Evolutionary conservation across 805 yeast genomes (phyloP).

Genomic region (Diddensiella caesifluorescens): DNA sequence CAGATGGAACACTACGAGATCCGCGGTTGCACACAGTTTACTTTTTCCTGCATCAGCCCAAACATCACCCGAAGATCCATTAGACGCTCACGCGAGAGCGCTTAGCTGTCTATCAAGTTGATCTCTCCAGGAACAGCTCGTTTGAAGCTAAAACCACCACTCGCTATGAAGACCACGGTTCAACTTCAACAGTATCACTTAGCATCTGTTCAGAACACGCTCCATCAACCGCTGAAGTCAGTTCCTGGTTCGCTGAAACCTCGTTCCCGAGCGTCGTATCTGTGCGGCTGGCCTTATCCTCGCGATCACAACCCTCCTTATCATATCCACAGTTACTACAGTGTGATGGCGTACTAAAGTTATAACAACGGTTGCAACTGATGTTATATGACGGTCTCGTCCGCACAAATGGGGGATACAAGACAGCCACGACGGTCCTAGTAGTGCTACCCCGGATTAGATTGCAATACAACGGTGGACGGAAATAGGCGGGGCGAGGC

Average conservation of each 20-base stretch:
- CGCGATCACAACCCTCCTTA: not conserved
- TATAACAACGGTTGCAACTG: constrained; percentile 2
- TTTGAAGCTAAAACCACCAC: not conserved
- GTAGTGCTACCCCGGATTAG: constrained; percentile 2
- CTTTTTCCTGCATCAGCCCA: not conserved
- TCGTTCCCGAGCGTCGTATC: too few species aligned
- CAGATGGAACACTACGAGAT: constrained; percentile 1
- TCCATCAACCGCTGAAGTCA: too few species aligned
- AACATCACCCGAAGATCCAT: not conserved
- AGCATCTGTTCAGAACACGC: not conserved
- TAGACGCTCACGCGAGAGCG: too few species aligned
- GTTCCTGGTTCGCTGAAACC: too few species aligned
- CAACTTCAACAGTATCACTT: not conserved
- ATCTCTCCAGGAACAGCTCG: not conserved
- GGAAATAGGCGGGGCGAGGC: too few species aligned
- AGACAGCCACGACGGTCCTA: not conserved
- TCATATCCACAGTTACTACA: not conserved
- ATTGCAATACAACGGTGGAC: constrained; percentile 1
- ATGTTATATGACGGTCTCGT: not conserved
- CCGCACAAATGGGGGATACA: not conserved
- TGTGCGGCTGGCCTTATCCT: not conserved
- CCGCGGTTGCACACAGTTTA: constrained; percentile 1
- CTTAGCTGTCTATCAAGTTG: not conserved
- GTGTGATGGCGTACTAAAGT: not conserved
- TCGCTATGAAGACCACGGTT: not conserved